Evolutionary conservation across 495 filamentous ascomycete species (phyloP), one percentile per base, ranked within the genome.

Genomic region (Aspergillus conjunctus): DNA sequence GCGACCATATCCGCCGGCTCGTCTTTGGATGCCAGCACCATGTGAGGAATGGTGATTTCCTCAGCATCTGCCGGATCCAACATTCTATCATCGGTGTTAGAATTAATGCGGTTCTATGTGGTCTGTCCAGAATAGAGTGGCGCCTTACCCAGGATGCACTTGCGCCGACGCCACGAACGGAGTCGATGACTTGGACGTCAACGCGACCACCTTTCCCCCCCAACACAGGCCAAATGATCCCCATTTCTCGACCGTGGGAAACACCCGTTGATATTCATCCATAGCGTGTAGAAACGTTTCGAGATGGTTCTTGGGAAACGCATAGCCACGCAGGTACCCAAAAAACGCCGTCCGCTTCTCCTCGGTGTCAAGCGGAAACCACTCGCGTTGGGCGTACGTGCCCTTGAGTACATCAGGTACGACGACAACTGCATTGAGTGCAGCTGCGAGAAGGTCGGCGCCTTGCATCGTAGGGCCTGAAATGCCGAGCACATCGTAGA

Each of bases 191-290:
- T 46, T 46, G 43, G 43, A 46, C 9, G 43, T 46, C 43, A 46
- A 18, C 18, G 43, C 43, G 18, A 46, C 43, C 43, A 46, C 43
- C 43, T 46, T 46, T 20, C 43, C 43, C 18, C 43, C 43, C 43
- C 43, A 46, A 17, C 43, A 46, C 2, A 46, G 43, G 3, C 43
- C 43, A 46, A 17, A 46, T 7, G 43, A 46, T 18, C 43, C 43
- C 43, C 43, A 46, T 46, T 46, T 46, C 43, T 46, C 14, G 14
- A 46, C 43, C 43, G 43, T 17, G 4, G 43, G 43, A 46, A 46
- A 46, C 15, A 46, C 43, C 4, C 15, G 8, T 18, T 46, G 15
- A 20, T 46, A 46, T 18, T n/a, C 43, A 2, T 46, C 43, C 43
- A 46, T 46, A 1, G 43, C 43, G 2, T 18, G 43, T 20, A n/a